phyloP scores from a whole-genome alignment of 148 eudicot species.

The Silene latifolia region DNA sequence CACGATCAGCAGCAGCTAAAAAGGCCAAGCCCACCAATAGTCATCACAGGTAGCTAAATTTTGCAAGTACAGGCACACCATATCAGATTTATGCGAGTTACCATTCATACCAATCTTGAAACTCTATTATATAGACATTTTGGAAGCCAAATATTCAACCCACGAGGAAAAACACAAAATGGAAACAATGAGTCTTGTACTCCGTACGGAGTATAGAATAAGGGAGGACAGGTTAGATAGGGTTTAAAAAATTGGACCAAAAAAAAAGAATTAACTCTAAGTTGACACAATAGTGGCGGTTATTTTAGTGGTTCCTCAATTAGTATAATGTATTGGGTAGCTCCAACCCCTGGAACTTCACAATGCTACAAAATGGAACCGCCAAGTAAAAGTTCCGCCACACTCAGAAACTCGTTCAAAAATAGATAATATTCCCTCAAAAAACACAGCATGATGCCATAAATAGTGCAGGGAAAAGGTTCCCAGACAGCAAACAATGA shows the following conservation, averaged over 20 bases:
- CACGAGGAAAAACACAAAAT: conserved; percentile 1
- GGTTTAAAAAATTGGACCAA: too few species aligned
- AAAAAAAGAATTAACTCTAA: too few species aligned
- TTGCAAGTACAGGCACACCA: too few species aligned
- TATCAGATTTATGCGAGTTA: too few species aligned
- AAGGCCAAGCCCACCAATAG: background rate
- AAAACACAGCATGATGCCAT: too few species aligned
- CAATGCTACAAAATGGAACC: background rate
- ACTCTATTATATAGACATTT: background rate
- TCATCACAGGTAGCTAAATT: background rate
- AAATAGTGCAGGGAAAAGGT: background rate
- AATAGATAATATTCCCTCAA: background rate
- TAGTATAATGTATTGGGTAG: background rate
- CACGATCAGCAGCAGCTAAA: conserved; percentile 5
- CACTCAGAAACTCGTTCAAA: background rate
- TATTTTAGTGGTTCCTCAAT: background rate
- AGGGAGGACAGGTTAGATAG: too few species aligned
- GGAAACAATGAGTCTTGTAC: background rate
- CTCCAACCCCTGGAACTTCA: background rate
- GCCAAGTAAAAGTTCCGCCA: background rate
- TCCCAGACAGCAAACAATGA: background rate
- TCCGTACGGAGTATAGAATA: too few species aligned
- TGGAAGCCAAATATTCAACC: background rate
- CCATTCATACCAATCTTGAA: background rate
- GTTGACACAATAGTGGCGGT: too few species aligned